Conservation (phyloP, 371 early-diverging fungal species). For the Entomophthora muscae region DNA sequence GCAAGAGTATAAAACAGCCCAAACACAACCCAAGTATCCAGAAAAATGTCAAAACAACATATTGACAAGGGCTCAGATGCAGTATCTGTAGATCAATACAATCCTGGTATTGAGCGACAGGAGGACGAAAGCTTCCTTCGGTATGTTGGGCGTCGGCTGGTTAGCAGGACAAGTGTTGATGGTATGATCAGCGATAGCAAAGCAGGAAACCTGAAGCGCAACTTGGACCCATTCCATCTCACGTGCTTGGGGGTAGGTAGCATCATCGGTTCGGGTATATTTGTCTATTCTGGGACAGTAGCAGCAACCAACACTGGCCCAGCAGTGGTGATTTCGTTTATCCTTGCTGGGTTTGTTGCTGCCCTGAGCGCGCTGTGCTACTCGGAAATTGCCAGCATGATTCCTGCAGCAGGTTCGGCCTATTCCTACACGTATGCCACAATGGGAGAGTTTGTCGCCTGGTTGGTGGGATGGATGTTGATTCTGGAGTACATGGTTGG, state of each 20-base stretch:
- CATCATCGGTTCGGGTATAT: conserved; percentile 48
- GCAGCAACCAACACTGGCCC: conserved; percentile 62
- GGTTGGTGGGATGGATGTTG: conserved; percentile 73
- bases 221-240: conserved; percentile 11
- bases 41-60: no score
- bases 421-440: no score
- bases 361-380: conserved; percentile 58
- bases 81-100: no score
- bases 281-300: conserved; percentile 27
- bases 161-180: no score
- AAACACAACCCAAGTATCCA: no score
- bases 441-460: conserved; percentile 63
- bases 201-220: neutral
- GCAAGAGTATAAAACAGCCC: no score
- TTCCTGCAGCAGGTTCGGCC: conserved; percentile 69
- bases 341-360: conserved; percentile 51
- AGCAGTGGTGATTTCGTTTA: conserved; percentile 51
- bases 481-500: conserved; percentile 65
- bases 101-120: no score
- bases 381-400: conserved; percentile 65
- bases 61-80: no score
- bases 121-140: no score
- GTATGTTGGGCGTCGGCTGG: no score
- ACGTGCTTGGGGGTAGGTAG: conserved; percentile 32
- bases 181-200: neutral